These are phyloP conservation scores for Neofusicoccum ribis DNA, from an alignment of 2,329 filamentous ascomycete genomes.

Conservation along the genomic window DNA sequence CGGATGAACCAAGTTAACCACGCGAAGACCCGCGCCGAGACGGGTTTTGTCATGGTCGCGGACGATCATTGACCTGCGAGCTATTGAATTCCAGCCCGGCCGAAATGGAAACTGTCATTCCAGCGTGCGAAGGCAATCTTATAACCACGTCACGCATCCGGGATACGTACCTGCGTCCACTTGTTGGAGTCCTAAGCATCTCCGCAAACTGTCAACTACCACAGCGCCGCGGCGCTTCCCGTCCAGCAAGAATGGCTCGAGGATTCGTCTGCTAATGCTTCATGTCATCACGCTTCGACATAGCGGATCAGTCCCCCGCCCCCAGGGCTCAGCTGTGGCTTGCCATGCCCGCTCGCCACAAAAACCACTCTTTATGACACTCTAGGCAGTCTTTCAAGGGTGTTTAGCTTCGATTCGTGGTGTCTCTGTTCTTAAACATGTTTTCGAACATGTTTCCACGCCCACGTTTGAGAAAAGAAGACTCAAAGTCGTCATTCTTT, in stretches of 20 bases:
- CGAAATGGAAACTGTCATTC: background rate
- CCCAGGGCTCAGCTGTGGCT: background rate
- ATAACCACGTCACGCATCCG: background rate
- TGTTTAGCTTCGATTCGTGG: background rate
- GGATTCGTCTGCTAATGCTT: too few species aligned
- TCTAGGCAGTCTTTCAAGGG: background rate
- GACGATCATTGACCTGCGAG: background rate
- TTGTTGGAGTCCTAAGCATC: too few species aligned
- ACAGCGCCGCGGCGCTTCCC: too few species aligned
- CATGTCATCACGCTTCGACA: background rate
- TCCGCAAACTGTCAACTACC: too few species aligned
- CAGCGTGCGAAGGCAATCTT: background rate
- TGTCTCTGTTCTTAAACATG: background rate
- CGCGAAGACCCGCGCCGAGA: background rate
- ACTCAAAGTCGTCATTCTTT: background rate
- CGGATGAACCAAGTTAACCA: background rate
- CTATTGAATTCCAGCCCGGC: conserved; percentile 8
- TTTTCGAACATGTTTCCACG: background rate
- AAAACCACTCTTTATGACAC: background rate
- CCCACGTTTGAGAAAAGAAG: background rate
- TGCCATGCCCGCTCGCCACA: background rate
- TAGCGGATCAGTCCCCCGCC: background rate
- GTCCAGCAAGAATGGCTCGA: too few species aligned
- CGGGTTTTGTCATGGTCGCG: background rate
- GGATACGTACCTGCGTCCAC: background rate